A percentile compares a stretch with the other conserved stretches of the same genome.
Conservation (phyloP, 2,329 filamentous ascomycete genomes). For the Claviceps sp. region DNA sequence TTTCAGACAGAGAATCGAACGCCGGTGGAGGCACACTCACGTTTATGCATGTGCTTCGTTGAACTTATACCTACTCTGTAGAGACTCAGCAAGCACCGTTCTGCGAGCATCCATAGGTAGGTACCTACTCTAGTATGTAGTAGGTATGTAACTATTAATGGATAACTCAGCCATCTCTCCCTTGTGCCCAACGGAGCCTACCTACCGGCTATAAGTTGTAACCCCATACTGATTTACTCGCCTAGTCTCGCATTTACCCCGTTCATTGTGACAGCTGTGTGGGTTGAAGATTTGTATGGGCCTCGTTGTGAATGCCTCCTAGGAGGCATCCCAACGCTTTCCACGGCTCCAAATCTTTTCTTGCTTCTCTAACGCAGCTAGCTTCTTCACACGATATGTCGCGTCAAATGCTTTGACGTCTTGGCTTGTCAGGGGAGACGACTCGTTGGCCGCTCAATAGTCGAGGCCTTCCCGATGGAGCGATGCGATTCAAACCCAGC, state of each 20-base stretch:
- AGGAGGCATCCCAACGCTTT: too few species aligned
- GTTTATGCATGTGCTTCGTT: neutral
- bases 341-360: too few species aligned
- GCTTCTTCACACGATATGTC: too few species aligned
- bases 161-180: neutral
- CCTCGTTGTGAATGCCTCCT: too few species aligned
- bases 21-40: neutral
- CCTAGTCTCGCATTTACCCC: neutral
- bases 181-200: conserved; percentile 1
- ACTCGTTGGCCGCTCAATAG: too few species aligned
- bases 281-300: neutral
- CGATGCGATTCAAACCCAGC: too few species aligned
- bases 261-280: neutral
- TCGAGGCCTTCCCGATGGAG: too few species aligned
- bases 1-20: neutral
- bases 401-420: too few species aligned
- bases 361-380: too few species aligned
- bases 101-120: neutral
- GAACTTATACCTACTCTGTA: neutral
- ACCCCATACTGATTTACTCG: neutral
- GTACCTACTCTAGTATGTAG: too few species aligned
- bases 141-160: neutral
- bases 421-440: too few species aligned
- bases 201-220: neutral
- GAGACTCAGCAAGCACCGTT: neutral